Percentiles rank a stretch among this genome's conserved stretches.
phyloP scores from a whole-genome alignment of 139 green algal species.

The Ostreobium quekettii region DNA sequence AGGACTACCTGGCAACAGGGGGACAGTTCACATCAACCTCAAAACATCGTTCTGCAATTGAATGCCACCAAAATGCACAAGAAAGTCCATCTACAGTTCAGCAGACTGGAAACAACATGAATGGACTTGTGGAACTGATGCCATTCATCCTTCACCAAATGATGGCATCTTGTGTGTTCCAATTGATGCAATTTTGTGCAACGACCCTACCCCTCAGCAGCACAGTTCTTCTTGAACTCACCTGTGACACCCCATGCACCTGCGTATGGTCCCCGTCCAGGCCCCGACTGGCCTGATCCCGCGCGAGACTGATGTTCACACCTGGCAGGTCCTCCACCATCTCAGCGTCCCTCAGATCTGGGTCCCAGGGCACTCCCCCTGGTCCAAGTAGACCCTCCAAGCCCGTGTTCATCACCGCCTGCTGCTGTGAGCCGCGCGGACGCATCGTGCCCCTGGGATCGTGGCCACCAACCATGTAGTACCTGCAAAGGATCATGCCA shows the following conservation, averaged over 20 bases:
- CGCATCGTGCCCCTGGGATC: constrained; percentile 16
- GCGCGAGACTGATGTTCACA: background rate
- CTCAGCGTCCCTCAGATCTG: constrained; percentile 6
- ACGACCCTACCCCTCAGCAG: no score
- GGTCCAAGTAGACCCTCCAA: constrained; percentile 21
- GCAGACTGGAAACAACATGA: no score
- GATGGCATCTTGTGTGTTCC: no score
- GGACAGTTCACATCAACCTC: no score
- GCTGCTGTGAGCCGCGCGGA: background rate
- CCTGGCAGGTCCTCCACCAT: background rate
- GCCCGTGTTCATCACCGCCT: background rate
- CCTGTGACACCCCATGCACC: constrained; percentile 36
- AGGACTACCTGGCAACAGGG: constrained; percentile 56
- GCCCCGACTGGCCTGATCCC: background rate
- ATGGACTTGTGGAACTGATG: no score
- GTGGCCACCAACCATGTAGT: constrained; percentile 55
- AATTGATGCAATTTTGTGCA: no score
- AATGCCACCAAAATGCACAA: no score
- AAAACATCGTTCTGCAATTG: no score
- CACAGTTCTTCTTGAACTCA: no score
- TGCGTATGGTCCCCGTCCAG: constrained; percentile 25
- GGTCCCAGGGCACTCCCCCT: constrained; percentile 21
- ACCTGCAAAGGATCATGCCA: constrained; percentile 23
- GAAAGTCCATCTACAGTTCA: no score
- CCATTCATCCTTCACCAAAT: no score